A percentile compares a stretch with the other conserved stretches of the same genome.
Conservation (phyloP, 148 eudicot species). For the Pouteria glomerata region DNA sequence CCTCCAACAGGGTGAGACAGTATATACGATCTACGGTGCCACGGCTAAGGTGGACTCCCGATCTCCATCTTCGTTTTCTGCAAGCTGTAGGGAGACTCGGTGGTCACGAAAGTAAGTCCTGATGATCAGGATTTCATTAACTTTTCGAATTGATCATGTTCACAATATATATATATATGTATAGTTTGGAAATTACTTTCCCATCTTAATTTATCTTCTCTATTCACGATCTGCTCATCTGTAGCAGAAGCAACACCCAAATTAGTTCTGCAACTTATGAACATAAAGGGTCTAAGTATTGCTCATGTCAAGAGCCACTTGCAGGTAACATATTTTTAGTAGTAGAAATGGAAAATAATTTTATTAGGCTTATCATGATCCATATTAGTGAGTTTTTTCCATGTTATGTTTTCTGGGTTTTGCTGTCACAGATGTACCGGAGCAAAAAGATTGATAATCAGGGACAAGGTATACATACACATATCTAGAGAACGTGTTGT, state of each 20-base stretch:
- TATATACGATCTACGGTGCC: conserved; percentile 24
- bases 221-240: neutral
- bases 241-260: conserved; percentile 21
- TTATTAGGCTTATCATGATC: neutral
- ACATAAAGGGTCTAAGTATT: conserved; percentile 16
- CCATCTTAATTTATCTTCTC: neutral
- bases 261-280: conserved; percentile 18
- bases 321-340: conserved; percentile 6
- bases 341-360: neutral
- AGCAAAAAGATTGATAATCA: conserved; percentile 22
- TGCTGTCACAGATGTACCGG: conserved; percentile 14
- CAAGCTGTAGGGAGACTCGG: conserved; percentile 25
- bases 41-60: conserved; percentile 31
- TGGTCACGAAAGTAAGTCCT: conserved; percentile 23
- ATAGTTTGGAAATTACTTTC: too few relatives aligned
- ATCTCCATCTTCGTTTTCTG: conserved; percentile 27
- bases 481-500: neutral
- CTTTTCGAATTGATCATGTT: too few relatives aligned
- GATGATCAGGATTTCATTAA: too few relatives aligned
- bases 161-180: too few relatives aligned
- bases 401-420: neutral
- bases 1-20: conserved; percentile 11
- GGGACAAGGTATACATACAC: conserved; percentile 9
- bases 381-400: neutral
- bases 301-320: conserved; percentile 24